Evolutionary conservation across 306 rosid genomes (phyloP).

Genomic region (Medicago ruthenica): DNA sequence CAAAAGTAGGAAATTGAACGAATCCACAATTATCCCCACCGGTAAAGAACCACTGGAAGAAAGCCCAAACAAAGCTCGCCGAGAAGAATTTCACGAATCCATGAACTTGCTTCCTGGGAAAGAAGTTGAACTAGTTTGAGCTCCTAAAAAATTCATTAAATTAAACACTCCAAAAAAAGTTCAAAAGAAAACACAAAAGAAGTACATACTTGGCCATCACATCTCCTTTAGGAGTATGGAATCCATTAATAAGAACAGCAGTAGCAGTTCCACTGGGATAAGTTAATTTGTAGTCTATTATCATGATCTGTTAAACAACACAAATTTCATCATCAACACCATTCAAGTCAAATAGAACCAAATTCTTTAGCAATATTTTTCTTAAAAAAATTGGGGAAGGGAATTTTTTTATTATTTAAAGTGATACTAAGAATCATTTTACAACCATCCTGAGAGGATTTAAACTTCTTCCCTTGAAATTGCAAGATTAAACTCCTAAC

Average conservation of each 20-base stretch:
- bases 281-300: constrained; percentile 83
- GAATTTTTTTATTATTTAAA: no score
- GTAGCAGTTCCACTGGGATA: constrained; percentile 99
- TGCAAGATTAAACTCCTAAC: not conserved
- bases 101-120: constrained; percentile 82
- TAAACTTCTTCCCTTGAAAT: not conserved
- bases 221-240: constrained; percentile 93
- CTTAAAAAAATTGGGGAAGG: no score
- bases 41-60: constrained; percentile 90
- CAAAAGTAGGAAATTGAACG: constrained; percentile 91
- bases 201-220: constrained; percentile 75
- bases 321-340: constrained; percentile 36
- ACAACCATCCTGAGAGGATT: not conserved
- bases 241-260: constrained; percentile 95
- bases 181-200: constrained; percentile 7
- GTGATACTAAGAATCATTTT: no score
- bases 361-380: not conserved
- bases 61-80: constrained; percentile 84
- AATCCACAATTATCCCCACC: constrained; percentile 92
- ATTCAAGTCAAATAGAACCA: constrained; percentile 22
- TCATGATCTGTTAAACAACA: constrained; percentile 78
- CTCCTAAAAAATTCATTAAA: not conserved
- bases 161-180: not conserved
- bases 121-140: constrained; percentile 40
- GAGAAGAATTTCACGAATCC: constrained; percentile 84